phyloP scores from a whole-genome alignment of 139 green algal genomes.

The Auxenochlorella pyrenoidosa region DNA sequence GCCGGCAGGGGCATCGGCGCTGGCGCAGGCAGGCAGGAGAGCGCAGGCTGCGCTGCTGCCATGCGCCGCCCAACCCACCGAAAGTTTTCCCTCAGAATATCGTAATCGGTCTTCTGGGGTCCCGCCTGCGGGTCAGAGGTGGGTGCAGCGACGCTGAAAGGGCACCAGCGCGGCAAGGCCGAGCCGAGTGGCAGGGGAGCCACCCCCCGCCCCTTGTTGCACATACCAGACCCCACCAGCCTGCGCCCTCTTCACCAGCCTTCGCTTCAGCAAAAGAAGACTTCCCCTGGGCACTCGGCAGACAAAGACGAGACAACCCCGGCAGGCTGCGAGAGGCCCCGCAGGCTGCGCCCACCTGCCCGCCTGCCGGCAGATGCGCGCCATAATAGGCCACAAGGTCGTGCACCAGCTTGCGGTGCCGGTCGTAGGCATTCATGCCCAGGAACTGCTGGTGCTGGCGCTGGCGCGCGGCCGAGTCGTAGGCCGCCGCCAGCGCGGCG shows the following conservation, averaged over 20 bases:
- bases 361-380: neutral
- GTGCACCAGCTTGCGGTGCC: constrained; percentile 65
- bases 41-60: neutral
- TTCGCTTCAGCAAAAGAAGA: too few relatives aligned
- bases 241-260: too few relatives aligned
- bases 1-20: too few relatives aligned
- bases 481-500: constrained; percentile 12
- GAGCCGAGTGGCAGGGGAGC: too few relatives aligned
- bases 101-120: constrained; percentile 60
- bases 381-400: constrained; percentile 59
- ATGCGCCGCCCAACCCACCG: constrained; percentile 33
- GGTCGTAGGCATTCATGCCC: constrained; percentile 68
- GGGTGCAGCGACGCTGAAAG: neutral
- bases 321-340: too few relatives aligned
- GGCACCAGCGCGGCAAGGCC: too few relatives aligned
- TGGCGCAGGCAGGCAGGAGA: neutral
- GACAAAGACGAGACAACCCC: too few relatives aligned
- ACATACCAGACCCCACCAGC: too few relatives aligned
- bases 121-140: neutral
- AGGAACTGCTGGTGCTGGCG: constrained; percentile 51
- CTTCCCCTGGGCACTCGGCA: too few relatives aligned
- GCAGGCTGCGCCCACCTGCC: neutral
- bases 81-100: constrained; percentile 66
- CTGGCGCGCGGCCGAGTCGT: constrained; percentile 28
- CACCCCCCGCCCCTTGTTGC: too few relatives aligned